A percentile compares a stretch with the other conserved stretches of the same genome.
phyloP scores from a whole-genome alignment of 2,329 filamentous ascomycete genomes.

The Herpotrichia juniperi region DNA sequence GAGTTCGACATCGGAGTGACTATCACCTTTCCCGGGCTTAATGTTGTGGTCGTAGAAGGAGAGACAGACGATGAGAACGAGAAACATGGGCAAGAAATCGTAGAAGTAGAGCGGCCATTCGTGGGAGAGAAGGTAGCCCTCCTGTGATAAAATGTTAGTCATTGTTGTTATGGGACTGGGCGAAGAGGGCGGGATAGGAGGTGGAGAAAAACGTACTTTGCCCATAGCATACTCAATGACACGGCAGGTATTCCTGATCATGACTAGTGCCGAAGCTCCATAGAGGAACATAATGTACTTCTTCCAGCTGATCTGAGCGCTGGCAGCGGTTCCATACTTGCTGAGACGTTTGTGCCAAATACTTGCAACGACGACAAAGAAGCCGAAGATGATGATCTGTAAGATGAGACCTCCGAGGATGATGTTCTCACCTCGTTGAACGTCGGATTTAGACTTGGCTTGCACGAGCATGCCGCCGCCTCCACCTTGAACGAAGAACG shows the following conservation, averaged over 20 bases:
- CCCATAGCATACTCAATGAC: slow-evolving; percentile 54
- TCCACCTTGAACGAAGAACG: slow-evolving; percentile 58
- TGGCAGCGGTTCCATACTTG: slow-evolving; percentile 32
- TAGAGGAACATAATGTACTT: slow-evolving; percentile 46
- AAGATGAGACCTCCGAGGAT: slow-evolving; percentile 63
- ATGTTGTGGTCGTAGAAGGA: slow-evolving; percentile 35
- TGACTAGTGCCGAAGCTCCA: slow-evolving; percentile 48
- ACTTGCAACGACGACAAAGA: slow-evolving; percentile 59
- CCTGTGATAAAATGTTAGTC: slow-evolving; percentile 18
- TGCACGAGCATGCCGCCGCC: slow-evolving; percentile 53
- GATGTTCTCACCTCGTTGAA: slow-evolving; percentile 55
- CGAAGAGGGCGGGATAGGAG: background rate
- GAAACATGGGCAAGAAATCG: slow-evolving; percentile 33
- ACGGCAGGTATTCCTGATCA: slow-evolving; percentile 55
- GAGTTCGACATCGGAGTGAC: slow-evolving; percentile 28
- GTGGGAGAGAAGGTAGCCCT: slow-evolving; percentile 29
- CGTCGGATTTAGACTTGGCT: slow-evolving; percentile 24
- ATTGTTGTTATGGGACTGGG: background rate
- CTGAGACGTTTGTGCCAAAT: slow-evolving; percentile 58
- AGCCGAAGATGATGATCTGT: slow-evolving; percentile 63
- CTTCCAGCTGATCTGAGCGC: slow-evolving; percentile 38
- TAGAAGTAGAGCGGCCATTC: slow-evolving; percentile 36
- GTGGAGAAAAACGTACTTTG: slow-evolving; percentile 16
- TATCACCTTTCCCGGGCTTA: slow-evolving; percentile 11
- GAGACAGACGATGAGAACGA: slow-evolving; percentile 29